These are phyloP conservation scores for Paramarasmius palmivorus DNA, from an alignment of 1,284 basidiomycete genomes.

Conservation along the genomic window DNA sequence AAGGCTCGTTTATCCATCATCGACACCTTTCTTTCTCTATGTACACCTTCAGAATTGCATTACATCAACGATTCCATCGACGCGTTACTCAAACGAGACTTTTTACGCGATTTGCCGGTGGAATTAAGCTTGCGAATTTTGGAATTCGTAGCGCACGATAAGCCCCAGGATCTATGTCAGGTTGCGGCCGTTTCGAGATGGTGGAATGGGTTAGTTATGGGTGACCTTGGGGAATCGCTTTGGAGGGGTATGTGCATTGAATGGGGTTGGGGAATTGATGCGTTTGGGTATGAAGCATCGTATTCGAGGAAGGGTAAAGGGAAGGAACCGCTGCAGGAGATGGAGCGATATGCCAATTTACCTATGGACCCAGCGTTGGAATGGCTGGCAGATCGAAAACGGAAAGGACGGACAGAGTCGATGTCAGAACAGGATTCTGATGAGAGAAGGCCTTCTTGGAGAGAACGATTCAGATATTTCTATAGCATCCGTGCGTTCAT, in stretches of 20 bases:
- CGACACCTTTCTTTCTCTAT: constrained; percentile 59
- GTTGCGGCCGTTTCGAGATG: constrained; percentile 74
- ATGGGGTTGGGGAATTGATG: constrained; percentile 39
- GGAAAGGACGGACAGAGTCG: constrained; percentile 23
- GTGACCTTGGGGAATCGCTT: constrained; percentile 69
- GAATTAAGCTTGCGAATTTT: constrained; percentile 87
- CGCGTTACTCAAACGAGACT: constrained; percentile 86
- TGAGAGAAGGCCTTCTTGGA: constrained; percentile 51
- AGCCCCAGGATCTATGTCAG: constrained; percentile 74
- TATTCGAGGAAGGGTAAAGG: neutral
- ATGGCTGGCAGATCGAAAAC: constrained; percentile 34
- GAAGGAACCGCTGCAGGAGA: neutral
- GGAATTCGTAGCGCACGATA: constrained; percentile 67
- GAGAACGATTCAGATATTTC: constrained; percentile 74
- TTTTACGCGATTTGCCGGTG: constrained; percentile 78
- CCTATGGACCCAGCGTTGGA: constrained; percentile 42
- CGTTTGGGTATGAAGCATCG: constrained; percentile 31
- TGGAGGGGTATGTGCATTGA: constrained; percentile 82
- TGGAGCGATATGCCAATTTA: constrained; percentile 31
- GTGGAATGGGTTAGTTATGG: constrained; percentile 74
- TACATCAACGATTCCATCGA: constrained; percentile 77
- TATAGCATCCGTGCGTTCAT: constrained; percentile 70
- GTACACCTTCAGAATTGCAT: constrained; percentile 76
- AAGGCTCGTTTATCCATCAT: constrained; percentile 62
- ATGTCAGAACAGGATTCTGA: constrained; percentile 20